These are phyloP conservation scores for Huntiella decipiens DNA, from an alignment of 2,329 filamentous ascomycete genomes.

Conservation along the genomic window DNA sequence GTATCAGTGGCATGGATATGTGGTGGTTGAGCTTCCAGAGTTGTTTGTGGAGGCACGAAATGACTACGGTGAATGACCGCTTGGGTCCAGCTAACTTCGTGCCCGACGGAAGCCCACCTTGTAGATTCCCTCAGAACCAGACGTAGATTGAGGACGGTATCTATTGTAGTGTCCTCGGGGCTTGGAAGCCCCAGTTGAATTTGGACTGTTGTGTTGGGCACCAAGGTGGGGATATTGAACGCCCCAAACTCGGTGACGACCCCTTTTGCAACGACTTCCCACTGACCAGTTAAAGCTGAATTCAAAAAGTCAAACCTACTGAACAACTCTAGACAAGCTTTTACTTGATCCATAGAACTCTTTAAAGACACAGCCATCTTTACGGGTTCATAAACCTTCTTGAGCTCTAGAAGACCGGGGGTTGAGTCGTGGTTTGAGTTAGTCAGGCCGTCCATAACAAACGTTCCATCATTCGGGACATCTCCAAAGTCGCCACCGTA, in stretches of 20 bases:
- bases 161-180: not conserved
- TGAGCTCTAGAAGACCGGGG: constrained; percentile 33
- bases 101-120: constrained; percentile 31
- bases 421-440: constrained; percentile 30
- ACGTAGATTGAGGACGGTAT: constrained; percentile 21
- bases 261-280: not conserved
- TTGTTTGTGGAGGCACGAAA: not conserved
- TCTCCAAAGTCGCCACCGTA: constrained; percentile 46
- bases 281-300: constrained; percentile 17
- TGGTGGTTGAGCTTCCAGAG: not conserved
- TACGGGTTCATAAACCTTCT: constrained; percentile 40
- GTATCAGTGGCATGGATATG: not conserved
- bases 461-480: constrained; percentile 38
- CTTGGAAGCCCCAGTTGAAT: not conserved
- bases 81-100: constrained; percentile 38
- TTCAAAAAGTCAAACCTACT: constrained; percentile 36
- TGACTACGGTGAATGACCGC: not conserved
- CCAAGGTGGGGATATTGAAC: not conserved
- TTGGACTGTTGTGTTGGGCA: not conserved
- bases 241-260: not conserved
- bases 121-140: constrained; percentile 25
- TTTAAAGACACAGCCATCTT: constrained; percentile 26
- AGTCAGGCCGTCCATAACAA: constrained; percentile 37
- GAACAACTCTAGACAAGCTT: constrained; percentile 23
- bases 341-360: too few relatives aligned